These are phyloP conservation scores for Colletotrichum sp. DNA, from an alignment of 2,329 filamentous ascomycete species.

Conservation along the genomic window DNA sequence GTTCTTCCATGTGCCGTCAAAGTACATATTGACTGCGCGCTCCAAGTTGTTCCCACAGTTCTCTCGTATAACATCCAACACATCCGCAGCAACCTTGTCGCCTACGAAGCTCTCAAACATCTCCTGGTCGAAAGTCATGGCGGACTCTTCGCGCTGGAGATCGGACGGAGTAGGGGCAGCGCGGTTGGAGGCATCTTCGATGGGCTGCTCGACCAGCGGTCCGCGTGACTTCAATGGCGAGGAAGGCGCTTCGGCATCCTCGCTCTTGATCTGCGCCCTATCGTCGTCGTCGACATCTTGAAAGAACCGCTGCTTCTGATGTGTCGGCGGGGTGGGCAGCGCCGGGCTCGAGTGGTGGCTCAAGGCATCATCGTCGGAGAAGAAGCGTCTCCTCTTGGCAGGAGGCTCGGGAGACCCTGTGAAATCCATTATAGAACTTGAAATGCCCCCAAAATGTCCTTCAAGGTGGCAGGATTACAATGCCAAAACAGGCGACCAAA, in stretches of 20 bases:
- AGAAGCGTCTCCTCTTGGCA: slow-evolving; percentile 52
- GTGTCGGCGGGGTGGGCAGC: slow-evolving; percentile 15
- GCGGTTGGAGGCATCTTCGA: slow-evolving; percentile 24
- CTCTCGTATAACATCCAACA: slow-evolving; percentile 55
- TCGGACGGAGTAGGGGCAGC: not conserved
- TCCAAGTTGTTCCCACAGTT: slow-evolving; percentile 64
- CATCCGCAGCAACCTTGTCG: slow-evolving; percentile 54
- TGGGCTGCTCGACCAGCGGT: slow-evolving; percentile 24
- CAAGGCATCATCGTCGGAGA: slow-evolving; percentile 33
- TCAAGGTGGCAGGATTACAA: not conserved
- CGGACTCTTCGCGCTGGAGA: slow-evolving; percentile 27
- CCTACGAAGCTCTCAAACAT: slow-evolving; percentile 67
- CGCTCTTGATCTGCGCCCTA: slow-evolving; percentile 26
- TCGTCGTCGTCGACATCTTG: slow-evolving; percentile 35
- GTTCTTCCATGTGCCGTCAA: slow-evolving; percentile 71
- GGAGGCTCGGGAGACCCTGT: slow-evolving; percentile 47
- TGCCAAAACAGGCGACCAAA: not conserved
- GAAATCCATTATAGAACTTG: slow-evolving; percentile 39
- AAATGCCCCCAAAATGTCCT: not conserved
- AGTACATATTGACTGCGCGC: slow-evolving; percentile 71
- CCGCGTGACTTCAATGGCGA: slow-evolving; percentile 19
- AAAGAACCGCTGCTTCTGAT: slow-evolving; percentile 40
- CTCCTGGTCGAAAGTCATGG: slow-evolving; percentile 57
- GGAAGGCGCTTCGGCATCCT: slow-evolving; percentile 9
- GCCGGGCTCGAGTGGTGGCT: slow-evolving; percentile 14